These are phyloP conservation scores for Nicotiana otophora DNA, from an alignment of 257 asterid species.

Conservation along the genomic window DNA sequence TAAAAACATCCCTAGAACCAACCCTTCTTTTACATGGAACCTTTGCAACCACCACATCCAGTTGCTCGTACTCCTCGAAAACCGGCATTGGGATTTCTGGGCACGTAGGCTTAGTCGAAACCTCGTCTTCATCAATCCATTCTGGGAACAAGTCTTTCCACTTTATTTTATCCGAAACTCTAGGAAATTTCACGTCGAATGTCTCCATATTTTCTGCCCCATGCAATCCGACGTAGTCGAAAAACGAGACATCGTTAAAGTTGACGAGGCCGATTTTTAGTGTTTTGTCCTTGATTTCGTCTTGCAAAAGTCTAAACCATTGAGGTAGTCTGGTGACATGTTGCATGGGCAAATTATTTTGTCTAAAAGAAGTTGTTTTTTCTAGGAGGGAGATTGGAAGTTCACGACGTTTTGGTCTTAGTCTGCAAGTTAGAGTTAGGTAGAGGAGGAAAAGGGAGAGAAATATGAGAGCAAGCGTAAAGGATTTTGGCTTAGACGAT, in stretches of 20 bases:
- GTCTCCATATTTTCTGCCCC: slow-evolving; percentile 5
- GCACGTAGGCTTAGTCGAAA: slow-evolving; percentile 23
- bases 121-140: slow-evolving; percentile 36
- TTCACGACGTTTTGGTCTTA: slow-evolving; percentile 13
- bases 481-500: slow-evolving; percentile 28
- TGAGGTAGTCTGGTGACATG: slow-evolving; percentile 1
- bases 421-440: slow-evolving; percentile 28
- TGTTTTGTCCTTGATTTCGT: slow-evolving; percentile 7
- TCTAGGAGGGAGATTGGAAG: slow-evolving; percentile 7
- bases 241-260: slow-evolving; percentile 1
- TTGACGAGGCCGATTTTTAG: slow-evolving; percentile 27
- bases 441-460: slow-evolving; percentile 32
- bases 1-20: slow-evolving; percentile 51
- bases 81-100: slow-evolving; percentile 63
- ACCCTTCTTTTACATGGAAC: slow-evolving; percentile 32
- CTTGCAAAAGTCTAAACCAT: slow-evolving; percentile 19
- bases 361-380: background rate
- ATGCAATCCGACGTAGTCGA: background rate
- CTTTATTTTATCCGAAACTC: slow-evolving; percentile 17
- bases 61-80: slow-evolving; percentile 26
- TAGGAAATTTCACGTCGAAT: slow-evolving; percentile 25
- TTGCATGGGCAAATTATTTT: background rate
- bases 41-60: slow-evolving; percentile 58
- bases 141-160: slow-evolving; percentile 61
- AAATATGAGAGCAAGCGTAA: slow-evolving; percentile 23